Base-by-base conservation (phyloP, 345 rosid species). In the Pistacia atlantica region DNA sequence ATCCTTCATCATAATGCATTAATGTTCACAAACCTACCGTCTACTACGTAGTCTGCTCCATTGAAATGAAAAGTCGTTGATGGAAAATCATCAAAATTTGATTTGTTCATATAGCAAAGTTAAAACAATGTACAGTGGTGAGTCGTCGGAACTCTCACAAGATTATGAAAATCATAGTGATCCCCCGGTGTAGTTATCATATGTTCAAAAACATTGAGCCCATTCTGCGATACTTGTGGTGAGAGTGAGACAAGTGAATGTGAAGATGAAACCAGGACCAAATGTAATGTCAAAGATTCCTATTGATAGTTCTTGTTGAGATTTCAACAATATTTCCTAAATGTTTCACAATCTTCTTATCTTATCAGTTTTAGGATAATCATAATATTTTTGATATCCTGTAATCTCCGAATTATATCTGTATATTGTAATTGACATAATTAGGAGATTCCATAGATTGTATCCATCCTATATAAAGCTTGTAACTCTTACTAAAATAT, bases 41-140 rank as follows among this genome's bases (percentile, higher is more conserved):
- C 75, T 11, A 58, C 54, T 16, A n/a, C 17, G 48, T 71, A 56
- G 35, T 71, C 33, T 42, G 75, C 75, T 8, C 37, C 65, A 11
- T 72, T 4, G 20, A 72, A 58, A 58, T 72, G 75, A 35, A 57
- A 58, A 1, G 54, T 72, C 54, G 58, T 11, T 58, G 65, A 13
- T 2, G 33, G 3, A 55, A 4, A 42, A 2, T 35, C 49, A 1
- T 8, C 5, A 42, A 58, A 58, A 6, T 11, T 56, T 12, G 28
- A 22, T 20, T 1, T 37, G 4, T 20, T 17, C 51, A 4, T n/a
- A 8, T 58, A 71, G 14, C 75, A 71, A 12, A 57, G 54, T 1
- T 20, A 5, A 38, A 71, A 71, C 11, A 6, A 11, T 17, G 8
- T 18, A 14, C 14, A 13, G 7, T 10, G 8, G 11, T 48, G 11